These are phyloP conservation scores for Neospora caninum DNA, from an alignment of 169 alveolate species.

Conservation along the genomic window DNA sequence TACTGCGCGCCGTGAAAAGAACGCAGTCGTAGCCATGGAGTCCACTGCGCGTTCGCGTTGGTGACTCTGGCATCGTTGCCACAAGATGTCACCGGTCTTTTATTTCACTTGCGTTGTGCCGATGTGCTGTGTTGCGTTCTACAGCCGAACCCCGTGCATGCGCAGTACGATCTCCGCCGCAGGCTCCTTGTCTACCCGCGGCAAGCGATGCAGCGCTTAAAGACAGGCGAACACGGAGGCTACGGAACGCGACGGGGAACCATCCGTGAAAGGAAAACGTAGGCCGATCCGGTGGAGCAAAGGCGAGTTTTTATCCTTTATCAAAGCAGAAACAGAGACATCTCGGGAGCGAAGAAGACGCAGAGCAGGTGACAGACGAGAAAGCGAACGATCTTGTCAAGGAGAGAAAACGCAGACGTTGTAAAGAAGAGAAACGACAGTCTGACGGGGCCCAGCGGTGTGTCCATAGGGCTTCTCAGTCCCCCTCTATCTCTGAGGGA, in stretches of 20 bases:
- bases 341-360: not conserved
- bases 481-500: no score
- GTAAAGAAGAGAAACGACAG: no score
- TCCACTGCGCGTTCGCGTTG: no score
- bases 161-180: constrained; percentile 46
- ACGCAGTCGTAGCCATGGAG: no score
- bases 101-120: no score
- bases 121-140: not conserved
- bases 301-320: not conserved
- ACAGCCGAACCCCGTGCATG: not conserved
- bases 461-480: no score
- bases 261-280: constrained; percentile 68
- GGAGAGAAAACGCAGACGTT: no score
- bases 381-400: not conserved
- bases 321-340: not conserved
- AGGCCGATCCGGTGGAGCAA: not conserved
- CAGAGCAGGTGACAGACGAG: not conserved
- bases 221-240: constrained; percentile 76
- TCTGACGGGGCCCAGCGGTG: no score
- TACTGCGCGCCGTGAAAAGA: no score
- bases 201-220: constrained; percentile 77
- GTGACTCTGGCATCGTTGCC: no score
- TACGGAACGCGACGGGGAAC: constrained; percentile 78
- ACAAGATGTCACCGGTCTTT: no score
- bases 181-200: constrained; percentile 33